A percentile compares a stretch with the other conserved stretches of the same genome.
Conservation (phyloP, 176 grass and related monocot species). For the Zea mays region DNA sequence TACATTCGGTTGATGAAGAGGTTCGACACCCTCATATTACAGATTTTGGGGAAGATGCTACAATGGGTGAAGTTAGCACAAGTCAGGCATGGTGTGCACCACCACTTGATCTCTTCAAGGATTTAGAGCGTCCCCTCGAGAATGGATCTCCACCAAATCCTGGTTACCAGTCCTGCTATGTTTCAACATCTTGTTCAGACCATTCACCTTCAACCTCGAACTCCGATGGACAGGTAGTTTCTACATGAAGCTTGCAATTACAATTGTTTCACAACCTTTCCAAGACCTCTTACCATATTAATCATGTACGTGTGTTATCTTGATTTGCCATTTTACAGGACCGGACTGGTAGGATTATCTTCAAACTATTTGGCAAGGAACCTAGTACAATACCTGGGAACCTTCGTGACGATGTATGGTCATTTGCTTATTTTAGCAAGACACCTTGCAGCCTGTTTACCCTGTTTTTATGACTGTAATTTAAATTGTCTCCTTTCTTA, state of each 20-base stretch:
- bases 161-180: too few species aligned
- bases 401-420: slow-evolving; percentile 67
- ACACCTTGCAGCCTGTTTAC: not conserved
- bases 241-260: slow-evolving; percentile 2
- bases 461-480: slow-evolving; percentile 23
- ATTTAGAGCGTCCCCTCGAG: slow-evolving; percentile 43
- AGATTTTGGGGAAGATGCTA: slow-evolving; percentile 61
- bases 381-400: slow-evolving; percentile 78
- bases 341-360: slow-evolving; percentile 90
- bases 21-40: slow-evolving; percentile 37
- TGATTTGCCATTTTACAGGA: slow-evolving; percentile 57
- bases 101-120: slow-evolving; percentile 67
- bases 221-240: slow-evolving; percentile 34
- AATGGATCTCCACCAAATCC: too few species aligned
- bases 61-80: slow-evolving; percentile 74
- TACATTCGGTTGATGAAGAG: slow-evolving; percentile 56
- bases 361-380: slow-evolving; percentile 97
- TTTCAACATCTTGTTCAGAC: too few species aligned
- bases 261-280: slow-evolving; percentile 12
- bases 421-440: slow-evolving; percentile 5
- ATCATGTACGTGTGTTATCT: not conserved
- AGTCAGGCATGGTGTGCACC: slow-evolving; percentile 54
- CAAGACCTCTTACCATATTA: not conserved
- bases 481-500: slow-evolving; percentile 11
- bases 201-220: too few species aligned